phyloP scores from a whole-genome alignment of 169 alveolate genomes.

The Condylostoma magnum region DNA sequence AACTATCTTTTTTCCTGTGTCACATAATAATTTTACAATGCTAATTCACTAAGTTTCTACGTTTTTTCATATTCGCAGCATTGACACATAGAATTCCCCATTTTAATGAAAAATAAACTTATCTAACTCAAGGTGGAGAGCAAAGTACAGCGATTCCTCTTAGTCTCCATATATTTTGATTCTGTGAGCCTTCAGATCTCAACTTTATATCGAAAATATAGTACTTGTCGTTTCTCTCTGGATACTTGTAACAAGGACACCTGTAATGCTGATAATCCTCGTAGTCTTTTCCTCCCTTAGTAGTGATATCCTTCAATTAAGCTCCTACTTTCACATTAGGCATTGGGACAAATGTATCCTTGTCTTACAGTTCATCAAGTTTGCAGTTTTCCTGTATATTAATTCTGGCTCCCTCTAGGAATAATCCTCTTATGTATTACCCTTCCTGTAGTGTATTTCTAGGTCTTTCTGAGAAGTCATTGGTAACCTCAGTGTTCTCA shows the following conservation, averaged over 20 bases:
- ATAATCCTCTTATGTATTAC: slow-evolving; percentile 91
- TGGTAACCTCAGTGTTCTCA: slow-evolving; percentile 83
- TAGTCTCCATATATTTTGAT: slow-evolving; percentile 61
- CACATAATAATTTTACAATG: no score
- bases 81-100: no score
- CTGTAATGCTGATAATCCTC: slow-evolving; percentile 83
- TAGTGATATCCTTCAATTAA: slow-evolving; percentile 83
- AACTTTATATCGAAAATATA: slow-evolving; percentile 89
- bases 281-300: slow-evolving; percentile 75
- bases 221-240: slow-evolving; percentile 92
- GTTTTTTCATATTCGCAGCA: no score
- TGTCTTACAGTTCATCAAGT: slow-evolving; percentile 90
- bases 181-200: slow-evolving; percentile 70
- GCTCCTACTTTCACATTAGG: slow-evolving; percentile 91
- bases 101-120: no score
- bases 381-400: slow-evolving; percentile 83
- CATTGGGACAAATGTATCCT: slow-evolving; percentile 76
- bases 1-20: no score
- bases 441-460: slow-evolving; percentile 88
- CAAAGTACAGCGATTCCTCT: slow-evolving; percentile 85
- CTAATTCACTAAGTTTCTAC: no score
- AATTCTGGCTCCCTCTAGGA: slow-evolving; percentile 95
- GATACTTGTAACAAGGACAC: slow-evolving; percentile 94
- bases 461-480: slow-evolving; percentile 69
- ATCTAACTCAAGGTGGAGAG: slow-evolving; percentile 68